phyloP scores from a whole-genome alignment of 2,329 filamentous ascomycete species.

The Xylaria sp. region DNA sequence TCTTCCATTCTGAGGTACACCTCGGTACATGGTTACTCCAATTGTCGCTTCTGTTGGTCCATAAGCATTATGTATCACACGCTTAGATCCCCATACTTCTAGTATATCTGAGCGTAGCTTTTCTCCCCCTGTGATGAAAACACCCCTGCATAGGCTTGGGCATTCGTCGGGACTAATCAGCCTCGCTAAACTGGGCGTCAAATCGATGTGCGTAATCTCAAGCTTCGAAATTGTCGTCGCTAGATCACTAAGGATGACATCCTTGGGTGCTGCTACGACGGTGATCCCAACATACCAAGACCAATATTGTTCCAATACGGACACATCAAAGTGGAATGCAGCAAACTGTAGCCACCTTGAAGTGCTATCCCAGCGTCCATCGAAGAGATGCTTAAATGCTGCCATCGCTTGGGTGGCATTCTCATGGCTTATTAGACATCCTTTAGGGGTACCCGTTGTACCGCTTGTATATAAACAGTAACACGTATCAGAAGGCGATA shows the following conservation, averaged over 20 bases:
- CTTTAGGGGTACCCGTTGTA: constrained; percentile 87
- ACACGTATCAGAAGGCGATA: constrained; percentile 68
- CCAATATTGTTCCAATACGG: constrained; percentile 94
- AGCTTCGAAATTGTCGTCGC: constrained; percentile 76
- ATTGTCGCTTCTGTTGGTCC: constrained; percentile 95
- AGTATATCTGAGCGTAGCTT: constrained; percentile 89
- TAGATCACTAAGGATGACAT: constrained; percentile 87
- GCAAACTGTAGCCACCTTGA: constrained; percentile 94
- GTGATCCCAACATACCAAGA: constrained; percentile 92
- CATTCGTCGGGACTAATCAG: constrained; percentile 83
- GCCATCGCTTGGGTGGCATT: constrained; percentile 92
- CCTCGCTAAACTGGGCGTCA: constrained; percentile 87
- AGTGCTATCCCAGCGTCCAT: constrained; percentile 74
- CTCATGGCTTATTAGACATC: constrained; percentile 87
- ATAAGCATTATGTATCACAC: constrained; percentile 91
- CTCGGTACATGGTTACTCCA: constrained; percentile 88
- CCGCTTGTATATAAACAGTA: constrained; percentile 91
- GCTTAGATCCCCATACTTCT: constrained; percentile 81
- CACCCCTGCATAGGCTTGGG: constrained; percentile 80
- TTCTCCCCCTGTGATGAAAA: constrained; percentile 95
- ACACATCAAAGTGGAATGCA: constrained; percentile 94
- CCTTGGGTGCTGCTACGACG: constrained; percentile 82
- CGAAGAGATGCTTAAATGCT: constrained; percentile 83
- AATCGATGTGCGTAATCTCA: constrained; percentile 87
- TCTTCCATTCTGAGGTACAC: constrained; percentile 80